A percentile compares a stretch with the other conserved stretches of the same genome.
Evolutionary conservation across 2,329 filamentous ascomycete species (phyloP).

Genomic region (Neonectria neomacrospora): DNA sequence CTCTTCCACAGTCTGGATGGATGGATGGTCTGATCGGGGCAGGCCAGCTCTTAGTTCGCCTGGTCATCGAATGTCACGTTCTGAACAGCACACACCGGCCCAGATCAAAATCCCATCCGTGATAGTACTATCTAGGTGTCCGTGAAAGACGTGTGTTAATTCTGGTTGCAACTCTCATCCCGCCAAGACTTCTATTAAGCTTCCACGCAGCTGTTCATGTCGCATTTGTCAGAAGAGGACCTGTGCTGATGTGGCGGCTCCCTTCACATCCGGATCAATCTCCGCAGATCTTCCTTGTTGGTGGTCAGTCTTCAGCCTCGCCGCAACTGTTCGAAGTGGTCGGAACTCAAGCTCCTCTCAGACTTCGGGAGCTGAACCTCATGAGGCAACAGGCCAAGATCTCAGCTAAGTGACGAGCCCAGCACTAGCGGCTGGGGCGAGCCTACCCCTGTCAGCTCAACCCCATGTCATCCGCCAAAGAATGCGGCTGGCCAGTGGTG

Average conservation of each 20-base stretch:
- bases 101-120: constrained; percentile 11
- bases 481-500: constrained; percentile 6
- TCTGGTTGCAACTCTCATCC: constrained; percentile 3
- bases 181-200: constrained; percentile 8
- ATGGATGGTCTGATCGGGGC: constrained; percentile 24
- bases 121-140: not conserved
- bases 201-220: constrained; percentile 9
- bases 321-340: not conserved
- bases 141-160: not conserved
- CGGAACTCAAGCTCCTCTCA: constrained; percentile 1
- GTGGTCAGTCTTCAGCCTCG: constrained; percentile 4
- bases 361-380: constrained; percentile 26
- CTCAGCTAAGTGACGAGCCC: constrained; percentile 30
- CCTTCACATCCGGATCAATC: not conserved
- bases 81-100: constrained; percentile 15
- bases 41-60: constrained; percentile 6
- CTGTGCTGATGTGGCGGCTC: not conserved
- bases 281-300: not conserved
- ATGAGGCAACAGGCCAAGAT: constrained; percentile 28
- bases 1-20: constrained; percentile 2
- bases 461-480: constrained; percentile 23
- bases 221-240: not conserved
- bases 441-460: constrained; percentile 19
- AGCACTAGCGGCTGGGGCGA: constrained; percentile 21
- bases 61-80: constrained; percentile 15